Base-by-base conservation (phyloP, 75 land plant species). In the Gnetum montanum region DNA sequence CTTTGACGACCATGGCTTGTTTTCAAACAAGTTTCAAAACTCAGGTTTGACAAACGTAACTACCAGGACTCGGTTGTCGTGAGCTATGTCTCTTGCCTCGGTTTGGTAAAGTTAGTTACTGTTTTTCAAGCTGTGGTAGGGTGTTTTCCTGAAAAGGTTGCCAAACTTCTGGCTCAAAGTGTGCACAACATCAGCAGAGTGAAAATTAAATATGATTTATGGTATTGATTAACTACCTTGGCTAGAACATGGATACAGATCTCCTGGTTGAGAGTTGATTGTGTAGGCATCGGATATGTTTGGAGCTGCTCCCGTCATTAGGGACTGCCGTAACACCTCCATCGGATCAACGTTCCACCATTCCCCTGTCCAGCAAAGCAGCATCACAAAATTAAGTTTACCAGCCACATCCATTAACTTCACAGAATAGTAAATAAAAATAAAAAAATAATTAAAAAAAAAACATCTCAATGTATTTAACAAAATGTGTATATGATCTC, bases 211-310 rank as follows among this genome's bases (percentile, higher is more conserved):
- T n/a, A n/a, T n/a, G n/a, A n/a, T n/a, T n/a, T n/a, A n/a, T n/a
- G n/a, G n/a, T n/a, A n/a, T n/a, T n/a, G n/a, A n/a, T n/a, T n/a
- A 1, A 15, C 3, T 27, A 59, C 61, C 49, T 44, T 57, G 25
- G 36, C 37, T 54, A 4, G 76, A 70, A 29, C 72, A 75, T 27
- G 65, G 44, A 54, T 75, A 75, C 6, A 75, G 64, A 24, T 55
- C 67, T 4, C 78, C 78, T 2, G 78, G 78, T 45, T 64, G 76
- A 4, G 74, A 76, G 57, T 76, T 76, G 43, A 76, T 60, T 13
- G 77, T 76, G 11, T 60, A 66, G 34, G 79, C 79, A 40, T 76
- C 79, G 2, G 79, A 65, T 29, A 35, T 35, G 6, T 71, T 59
- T 38, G 53, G 66, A 6, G 43, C 54, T 23, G 68, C 77, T 3